Base-by-base conservation (phyloP, 495 filamentous ascomycete species). In the Penicillium angulare region DNA sequence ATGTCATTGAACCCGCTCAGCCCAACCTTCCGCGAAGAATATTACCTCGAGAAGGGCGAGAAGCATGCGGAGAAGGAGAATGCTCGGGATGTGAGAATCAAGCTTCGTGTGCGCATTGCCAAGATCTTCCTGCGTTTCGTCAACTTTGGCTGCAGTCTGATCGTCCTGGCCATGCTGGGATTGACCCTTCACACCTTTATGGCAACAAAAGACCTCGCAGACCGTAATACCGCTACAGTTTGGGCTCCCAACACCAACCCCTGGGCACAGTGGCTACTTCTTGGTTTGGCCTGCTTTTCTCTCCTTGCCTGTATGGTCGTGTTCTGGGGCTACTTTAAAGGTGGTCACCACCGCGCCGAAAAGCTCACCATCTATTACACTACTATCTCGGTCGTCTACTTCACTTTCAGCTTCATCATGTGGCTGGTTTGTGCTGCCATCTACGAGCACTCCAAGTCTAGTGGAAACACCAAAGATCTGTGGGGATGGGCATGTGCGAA, bases 401-500 rank as follows among this genome's bases (percentile, higher is more conserved):
- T 97, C 79, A 85, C 89, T 52, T 91, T 97, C 69, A 93, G 86
- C 61, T 87, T 95, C 53, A 72, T 95, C 59, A 90, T 98, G 79
- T 98, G 93, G 93, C 85, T 86, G 27, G 78, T 90, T 24, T 90
- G 86, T 16, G 92, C 91, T 7, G 92, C 85, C 44, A 75, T 97
- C 52, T 82, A 96, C 53, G 86, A 96, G 63, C 79, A 84, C 59
- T 82, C 81, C 29, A 87, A 87, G 61, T 74, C 79, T 53, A 85
- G 82, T 62, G 86, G 84, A 57, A 71, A 82, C 32, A 86, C 83
- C 49, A 79, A 96, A 60, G 93, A 97, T 65, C 77, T 99, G 60
- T 99, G 93, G 93, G 92, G 91, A 22, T 99, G 93, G 93, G 79
- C 89, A 3, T 99, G 93, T 63, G 87, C 89, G 22, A 79, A 96